Evolutionary conservation across 768 basidiomycete genomes (phyloP), one percentile per base, ranked within the genome.

Genomic region (Stropharia rugosoannulata): DNA sequence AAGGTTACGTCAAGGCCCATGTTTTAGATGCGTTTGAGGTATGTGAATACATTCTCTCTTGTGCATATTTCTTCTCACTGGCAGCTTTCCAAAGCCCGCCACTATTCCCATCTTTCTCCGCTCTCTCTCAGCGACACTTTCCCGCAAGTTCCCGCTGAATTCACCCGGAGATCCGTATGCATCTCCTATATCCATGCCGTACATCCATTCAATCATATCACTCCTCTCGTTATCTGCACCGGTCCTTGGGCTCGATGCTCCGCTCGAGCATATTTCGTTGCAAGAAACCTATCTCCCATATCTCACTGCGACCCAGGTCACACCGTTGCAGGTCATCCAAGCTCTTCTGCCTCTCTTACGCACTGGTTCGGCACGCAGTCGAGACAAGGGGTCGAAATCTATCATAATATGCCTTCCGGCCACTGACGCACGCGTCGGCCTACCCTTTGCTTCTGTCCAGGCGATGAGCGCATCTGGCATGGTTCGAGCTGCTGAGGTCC

Each of bases 21-120:
- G 85, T 95, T 29, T 80, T 95, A 39, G 87, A 95, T 70, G 87
- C 92, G 0, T 76, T 75, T 50, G 86, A 93, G 79, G 93, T 89
- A 44, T 19, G 54, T 38, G 35, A 45, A 64, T 40, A 27, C 5
- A 50, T 44, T 35, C 22, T 46, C 22, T 36, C 32, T 25, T 10
- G 2, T 41, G 29, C 43, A 44, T 32, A 32, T 40, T 16, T 46
- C 18, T 15, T 36, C 29, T 38, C 22, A 46, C 29, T 50, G 53
- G 57, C 35, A 55, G 36, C 49, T 49, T 51, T 22, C 19, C 44
- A 15, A 56, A 94, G 92, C 86, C 87, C 32, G 83, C 80, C 2
- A 86, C 86, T 2, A 78, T 92, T 47, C 79, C 85, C 0, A 76
- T 84, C 43, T 95, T 95, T 75, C 76, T 95, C 40, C 86, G 93